Percentiles rank a stretch among this genome's conserved stretches.
Evolutionary conservation across 768 basidiomycete genomes (phyloP).

Genomic region (Daedaleopsis nitida): DNA sequence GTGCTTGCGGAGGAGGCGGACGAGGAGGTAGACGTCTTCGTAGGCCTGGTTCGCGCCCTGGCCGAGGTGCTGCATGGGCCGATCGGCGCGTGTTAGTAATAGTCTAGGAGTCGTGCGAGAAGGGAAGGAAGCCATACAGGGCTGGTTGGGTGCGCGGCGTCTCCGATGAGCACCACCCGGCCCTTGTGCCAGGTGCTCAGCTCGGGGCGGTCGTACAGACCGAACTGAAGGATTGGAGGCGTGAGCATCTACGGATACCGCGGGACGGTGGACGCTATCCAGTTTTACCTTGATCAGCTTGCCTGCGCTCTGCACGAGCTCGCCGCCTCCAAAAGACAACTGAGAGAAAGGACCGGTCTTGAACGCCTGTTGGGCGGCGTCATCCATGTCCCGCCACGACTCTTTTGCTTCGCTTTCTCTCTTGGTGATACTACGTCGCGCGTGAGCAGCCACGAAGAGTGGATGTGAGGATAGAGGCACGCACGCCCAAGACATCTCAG

Average conservation of each 20-base stretch:
- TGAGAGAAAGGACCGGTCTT: constrained; percentile 23
- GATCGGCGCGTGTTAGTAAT: too few species aligned
- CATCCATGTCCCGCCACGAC: constrained; percentile 42
- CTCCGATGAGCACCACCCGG: constrained; percentile 45
- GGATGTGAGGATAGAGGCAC: not conserved
- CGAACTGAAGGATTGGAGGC: constrained; percentile 31
- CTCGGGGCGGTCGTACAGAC: constrained; percentile 46
- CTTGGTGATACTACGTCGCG: constrained; percentile 32
- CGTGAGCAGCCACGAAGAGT: not conserved
- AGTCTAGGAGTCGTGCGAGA: not conserved
- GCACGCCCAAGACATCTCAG: constrained; percentile 38
- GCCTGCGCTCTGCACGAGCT: constrained; percentile 27
- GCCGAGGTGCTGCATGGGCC: constrained; percentile 39
- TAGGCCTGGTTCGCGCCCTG: constrained; percentile 50
- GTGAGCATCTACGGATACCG: not conserved
- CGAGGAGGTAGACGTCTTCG: constrained; percentile 42
- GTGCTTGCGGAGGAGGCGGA: constrained; percentile 35
- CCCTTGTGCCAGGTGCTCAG: constrained; percentile 43
- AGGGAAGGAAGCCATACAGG: constrained; percentile 34
- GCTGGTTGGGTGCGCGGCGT: constrained; percentile 49
- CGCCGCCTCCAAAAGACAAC: constrained; percentile 30
- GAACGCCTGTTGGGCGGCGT: constrained; percentile 27
- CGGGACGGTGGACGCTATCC: too few species aligned
- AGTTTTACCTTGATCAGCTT: constrained; percentile 30
- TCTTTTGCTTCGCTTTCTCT: constrained; percentile 42